A percentile compares a stretch with the other conserved stretches of the same genome.
Evolutionary conservation across 2,329 filamentous ascomycete species (phyloP).

Genomic region (Colletotrichum truncatum): DNA sequence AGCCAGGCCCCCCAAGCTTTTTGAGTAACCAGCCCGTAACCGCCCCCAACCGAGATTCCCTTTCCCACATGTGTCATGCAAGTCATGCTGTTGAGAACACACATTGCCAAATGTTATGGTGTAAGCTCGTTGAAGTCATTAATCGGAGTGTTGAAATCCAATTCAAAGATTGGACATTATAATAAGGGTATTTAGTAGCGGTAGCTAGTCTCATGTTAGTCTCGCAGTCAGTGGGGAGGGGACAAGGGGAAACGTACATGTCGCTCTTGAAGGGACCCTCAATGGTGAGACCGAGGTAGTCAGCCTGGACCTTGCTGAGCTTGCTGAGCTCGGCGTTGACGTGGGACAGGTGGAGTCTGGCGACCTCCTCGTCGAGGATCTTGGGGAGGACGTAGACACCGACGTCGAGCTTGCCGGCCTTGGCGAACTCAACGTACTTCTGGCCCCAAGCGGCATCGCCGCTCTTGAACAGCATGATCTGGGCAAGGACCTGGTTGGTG

Average conservation of each 20-base stretch:
- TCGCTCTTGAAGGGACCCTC: constrained; percentile 98
- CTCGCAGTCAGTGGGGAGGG: not conserved
- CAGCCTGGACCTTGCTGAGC: constrained; percentile 86
- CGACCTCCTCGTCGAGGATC: constrained; percentile 99
- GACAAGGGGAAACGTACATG: constrained; percentile 66
- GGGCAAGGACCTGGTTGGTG: constrained; percentile 99
- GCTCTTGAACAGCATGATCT: constrained; percentile 98
- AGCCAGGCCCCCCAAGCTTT: constrained; percentile 40
- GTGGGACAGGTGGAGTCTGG: constrained; percentile 90
- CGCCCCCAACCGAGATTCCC: constrained; percentile 33
- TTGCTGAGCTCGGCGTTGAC: constrained; percentile 93
- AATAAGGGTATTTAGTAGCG: constrained; percentile 53
- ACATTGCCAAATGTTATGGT: constrained; percentile 37
- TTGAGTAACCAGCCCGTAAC: constrained; percentile 38
- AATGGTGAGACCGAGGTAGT: constrained; percentile 87
- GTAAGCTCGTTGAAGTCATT: constrained; percentile 33
- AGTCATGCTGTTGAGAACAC: constrained; percentile 56
- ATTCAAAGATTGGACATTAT: constrained; percentile 36
- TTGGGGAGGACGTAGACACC: constrained; percentile 98
- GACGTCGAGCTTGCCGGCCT: constrained; percentile 87
- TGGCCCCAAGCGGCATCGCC: constrained; percentile 85
- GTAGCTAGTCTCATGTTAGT: constrained; percentile 44
- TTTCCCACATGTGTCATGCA: constrained; percentile 47
- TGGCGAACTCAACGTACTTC: constrained; percentile 97
- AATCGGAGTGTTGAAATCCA: constrained; percentile 31